Conservation (phyloP, 345 rosid species). For the Syzygium oleosum region DNA sequence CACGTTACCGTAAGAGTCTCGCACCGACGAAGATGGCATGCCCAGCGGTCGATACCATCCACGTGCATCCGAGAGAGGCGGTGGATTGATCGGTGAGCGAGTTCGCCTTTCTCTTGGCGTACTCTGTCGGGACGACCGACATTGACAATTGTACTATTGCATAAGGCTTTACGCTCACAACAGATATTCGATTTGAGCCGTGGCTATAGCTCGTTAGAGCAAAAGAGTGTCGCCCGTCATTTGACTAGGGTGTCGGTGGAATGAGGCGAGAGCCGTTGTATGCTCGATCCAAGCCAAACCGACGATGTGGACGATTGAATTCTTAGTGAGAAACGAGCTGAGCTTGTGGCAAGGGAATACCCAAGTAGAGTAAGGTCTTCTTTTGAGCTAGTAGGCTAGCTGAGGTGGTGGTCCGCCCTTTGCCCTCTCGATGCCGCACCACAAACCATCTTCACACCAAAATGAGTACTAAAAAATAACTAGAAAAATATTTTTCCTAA, state of each 20-base stretch:
- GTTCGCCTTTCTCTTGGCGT: not conserved
- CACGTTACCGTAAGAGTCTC: not conserved
- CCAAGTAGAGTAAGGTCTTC: not conserved
- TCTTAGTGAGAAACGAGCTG: not conserved
- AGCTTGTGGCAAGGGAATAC: not conserved
- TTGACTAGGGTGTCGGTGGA: not conserved
- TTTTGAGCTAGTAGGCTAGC: not conserved
- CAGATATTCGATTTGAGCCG: rapidly evolving
- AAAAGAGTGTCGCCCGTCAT: not conserved
- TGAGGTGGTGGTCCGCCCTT: not conserved
- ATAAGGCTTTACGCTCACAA: rapidly evolving
- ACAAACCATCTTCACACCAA: not conserved
- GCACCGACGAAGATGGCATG: not conserved
- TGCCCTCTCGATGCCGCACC: rapidly evolving
- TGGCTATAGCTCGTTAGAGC: rapidly evolving
- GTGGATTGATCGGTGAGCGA: not conserved
- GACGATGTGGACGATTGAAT: rapidly evolving
- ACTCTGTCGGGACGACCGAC: rapidly evolving
- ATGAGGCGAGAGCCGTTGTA: not conserved
- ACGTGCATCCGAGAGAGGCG: not conserved
- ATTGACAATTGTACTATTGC: rapidly evolving
- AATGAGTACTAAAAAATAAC: rapidly evolving
- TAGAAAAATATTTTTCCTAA: not conserved
- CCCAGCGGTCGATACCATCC: not conserved
- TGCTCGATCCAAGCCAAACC: not conserved